These are phyloP conservation scores for Lagenaria siceraria DNA, from an alignment of 306 rosid species.

Conservation along the genomic window DNA sequence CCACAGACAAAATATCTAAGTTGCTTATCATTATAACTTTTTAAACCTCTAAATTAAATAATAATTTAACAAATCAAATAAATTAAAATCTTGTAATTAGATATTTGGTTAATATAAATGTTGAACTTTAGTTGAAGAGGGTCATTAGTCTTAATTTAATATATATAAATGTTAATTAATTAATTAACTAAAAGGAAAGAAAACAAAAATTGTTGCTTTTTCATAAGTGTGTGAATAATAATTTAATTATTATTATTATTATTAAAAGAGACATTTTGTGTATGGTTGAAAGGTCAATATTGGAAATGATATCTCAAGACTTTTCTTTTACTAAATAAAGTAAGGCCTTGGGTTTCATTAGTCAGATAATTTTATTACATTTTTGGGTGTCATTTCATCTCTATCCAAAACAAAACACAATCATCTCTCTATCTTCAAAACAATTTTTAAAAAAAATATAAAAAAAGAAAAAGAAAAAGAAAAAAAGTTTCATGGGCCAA, in stretches of 20 bases:
- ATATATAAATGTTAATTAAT: not conserved
- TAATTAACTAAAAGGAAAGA: not conserved
- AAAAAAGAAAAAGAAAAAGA: too few relatives aligned
- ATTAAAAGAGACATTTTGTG: not conserved
- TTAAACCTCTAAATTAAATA: not conserved
- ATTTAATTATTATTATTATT: too few relatives aligned
- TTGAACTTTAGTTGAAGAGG: not conserved
- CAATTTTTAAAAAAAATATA: too few relatives aligned
- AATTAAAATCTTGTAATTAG: not conserved
- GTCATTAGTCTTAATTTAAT: not conserved
- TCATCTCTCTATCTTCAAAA: not conserved
- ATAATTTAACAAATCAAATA: not conserved
- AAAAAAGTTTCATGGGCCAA: not conserved
- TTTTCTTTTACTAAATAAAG: not conserved
- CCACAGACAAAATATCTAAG: not conserved
- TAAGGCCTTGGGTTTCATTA: not conserved
- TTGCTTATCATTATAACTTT: not conserved
- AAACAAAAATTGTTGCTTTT: not conserved
- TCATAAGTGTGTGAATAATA: not conserved
- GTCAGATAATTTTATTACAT: not conserved
- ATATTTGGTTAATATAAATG: not conserved
- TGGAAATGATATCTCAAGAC: not conserved
- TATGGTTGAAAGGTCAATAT: slow-evolving; percentile 1
- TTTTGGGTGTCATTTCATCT: not conserved
- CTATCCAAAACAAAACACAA: not conserved